Evolutionary conservation across 768 basidiomycete genomes (phyloP), one percentile per base, ranked within the genome.

Genomic region (Kwoniella newhampshirensis): DNA sequence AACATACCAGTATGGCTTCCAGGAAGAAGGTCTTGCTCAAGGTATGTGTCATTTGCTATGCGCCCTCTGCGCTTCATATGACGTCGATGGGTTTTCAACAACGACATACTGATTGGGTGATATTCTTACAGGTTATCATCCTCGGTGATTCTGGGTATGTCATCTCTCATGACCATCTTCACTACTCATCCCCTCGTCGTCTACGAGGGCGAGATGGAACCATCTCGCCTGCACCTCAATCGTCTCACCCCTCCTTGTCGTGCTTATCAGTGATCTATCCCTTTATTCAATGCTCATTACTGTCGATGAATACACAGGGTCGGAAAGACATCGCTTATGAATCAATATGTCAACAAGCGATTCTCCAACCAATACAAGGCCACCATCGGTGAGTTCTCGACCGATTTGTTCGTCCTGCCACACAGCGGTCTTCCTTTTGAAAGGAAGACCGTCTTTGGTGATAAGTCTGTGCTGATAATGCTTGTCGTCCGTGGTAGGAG

Each of bases 321-420:
- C 77, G 94, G 93, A 40, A 98, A 98, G 87, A 98, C 96, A 39
- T 98, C 94, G 26, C 87, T 99, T 70, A 99, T 99, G 96, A 97
- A 97, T 81, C 96, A 99, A 80, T 98, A 96, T 81, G 96, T 99
- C 64, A 98, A 97, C 85, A 98, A 97, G 79, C 88, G 96, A 61
- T 99, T 98, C 79, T 91, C 89, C 78, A 96, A 93, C 80, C 94
- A 97, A 80, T 99, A 99, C 84, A 98, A 98, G 81, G 96, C 96
- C 17, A 98, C 96, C 8, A 77, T 78, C 57, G 73, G 77, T 68
- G 59, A 49, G 67, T 73, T 20, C 18, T 36, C 18, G 39, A 5
- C 4, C 25, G 7, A 42, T 51, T 1, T n/a, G n/a, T n/a, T n/a
- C n/a, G n/a, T n/a, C n/a, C n/a, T n/a, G n/a, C n/a, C n/a, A n/a